Evolutionary conservation across 108 stramenopile genomes (phyloP).

Genomic region (Ochromonas danica): DNA sequence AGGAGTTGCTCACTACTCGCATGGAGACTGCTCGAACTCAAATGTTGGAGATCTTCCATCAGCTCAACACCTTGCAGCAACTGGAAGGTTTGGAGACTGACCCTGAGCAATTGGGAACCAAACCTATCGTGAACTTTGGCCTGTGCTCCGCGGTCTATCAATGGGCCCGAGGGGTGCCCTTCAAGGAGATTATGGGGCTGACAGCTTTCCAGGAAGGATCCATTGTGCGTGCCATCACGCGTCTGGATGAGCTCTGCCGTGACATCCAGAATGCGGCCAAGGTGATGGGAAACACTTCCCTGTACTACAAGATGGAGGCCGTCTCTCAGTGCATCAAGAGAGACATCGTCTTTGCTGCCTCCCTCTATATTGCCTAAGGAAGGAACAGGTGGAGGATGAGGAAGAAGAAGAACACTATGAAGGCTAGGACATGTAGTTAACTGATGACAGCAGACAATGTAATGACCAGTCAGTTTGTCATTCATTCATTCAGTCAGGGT

Average conservation of each 20-base stretch:
- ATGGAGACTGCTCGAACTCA: conserved; percentile 1
- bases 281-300: conserved; percentile 89
- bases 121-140: conserved; percentile 76
- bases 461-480: no score
- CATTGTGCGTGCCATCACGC: conserved; percentile 87
- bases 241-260: conserved; percentile 92
- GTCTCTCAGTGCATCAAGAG: conserved; percentile 86
- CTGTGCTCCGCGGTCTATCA: conserved; percentile 81
- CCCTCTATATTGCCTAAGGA: conserved; percentile 74
- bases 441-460: no score
- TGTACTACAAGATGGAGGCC: conserved; percentile 91
- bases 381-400: no score
- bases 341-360: conserved; percentile 94
- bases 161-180: conserved; percentile 94
- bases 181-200: conserved; percentile 77
- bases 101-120: background rate
- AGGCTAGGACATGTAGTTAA: no score
- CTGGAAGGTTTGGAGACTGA: conserved; percentile 9
- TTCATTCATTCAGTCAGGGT: no score
- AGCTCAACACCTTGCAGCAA: background rate
- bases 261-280: conserved; percentile 90
- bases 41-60: background rate
- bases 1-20: background rate
- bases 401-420: no score
- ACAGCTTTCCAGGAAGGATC: conserved; percentile 91